These are phyloP conservation scores for Curvularia hawaiiensis DNA, from an alignment of 2,329 filamentous ascomycete species.

Conservation along the genomic window DNA sequence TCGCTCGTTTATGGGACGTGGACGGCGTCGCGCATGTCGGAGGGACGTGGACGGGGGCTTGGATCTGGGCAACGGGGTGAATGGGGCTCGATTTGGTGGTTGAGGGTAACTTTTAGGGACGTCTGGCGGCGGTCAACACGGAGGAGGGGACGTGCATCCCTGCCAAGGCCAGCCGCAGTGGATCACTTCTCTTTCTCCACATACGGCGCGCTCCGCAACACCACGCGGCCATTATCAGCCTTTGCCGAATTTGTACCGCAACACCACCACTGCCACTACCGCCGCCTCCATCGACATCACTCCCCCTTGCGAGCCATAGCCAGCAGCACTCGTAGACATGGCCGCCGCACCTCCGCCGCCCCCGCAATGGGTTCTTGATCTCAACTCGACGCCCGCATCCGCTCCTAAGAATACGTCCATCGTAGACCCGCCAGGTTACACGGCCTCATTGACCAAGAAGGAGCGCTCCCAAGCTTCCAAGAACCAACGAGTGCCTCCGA, in stretches of 20 bases:
- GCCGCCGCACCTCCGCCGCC: constrained; percentile 49
- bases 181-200: constrained; percentile 6
- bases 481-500: constrained; percentile 67
- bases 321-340: constrained; percentile 17
- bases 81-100: constrained; percentile 9
- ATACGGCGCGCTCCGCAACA: constrained; percentile 8
- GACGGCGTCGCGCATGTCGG: constrained; percentile 28
- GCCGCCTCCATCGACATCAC: background rate
- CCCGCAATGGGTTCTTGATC: constrained; percentile 83
- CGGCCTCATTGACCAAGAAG: constrained; percentile 53
- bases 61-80: background rate
- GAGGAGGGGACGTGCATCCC: constrained; percentile 32
- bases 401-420: constrained; percentile 72
- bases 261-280: background rate
- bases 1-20: constrained; percentile 15
- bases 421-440: constrained; percentile 86
- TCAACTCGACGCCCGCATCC: constrained; percentile 70
- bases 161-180: constrained; percentile 25
- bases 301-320: background rate
- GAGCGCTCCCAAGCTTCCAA: constrained; percentile 45
- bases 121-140: constrained; percentile 27
- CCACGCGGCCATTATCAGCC: constrained; percentile 5
- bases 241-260: background rate
- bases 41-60: background rate
- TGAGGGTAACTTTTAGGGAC: constrained; percentile 22